Base-by-base conservation (phyloP, 495 filamentous ascomycete species). In the Cryomyces minteri region DNA sequence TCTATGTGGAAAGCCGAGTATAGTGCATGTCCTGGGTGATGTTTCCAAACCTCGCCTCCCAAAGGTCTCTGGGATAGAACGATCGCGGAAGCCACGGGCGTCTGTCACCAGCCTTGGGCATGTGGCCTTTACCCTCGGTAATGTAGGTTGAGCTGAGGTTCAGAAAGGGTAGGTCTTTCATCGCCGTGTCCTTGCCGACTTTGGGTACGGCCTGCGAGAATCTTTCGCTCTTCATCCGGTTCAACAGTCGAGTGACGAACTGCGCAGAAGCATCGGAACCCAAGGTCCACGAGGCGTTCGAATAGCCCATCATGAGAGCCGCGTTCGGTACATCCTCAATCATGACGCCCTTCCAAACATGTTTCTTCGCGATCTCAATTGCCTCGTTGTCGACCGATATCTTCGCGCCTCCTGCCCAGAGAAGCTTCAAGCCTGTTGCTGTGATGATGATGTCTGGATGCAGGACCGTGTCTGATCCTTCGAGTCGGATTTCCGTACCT, bases 381-480 rank as follows among this genome's bases (percentile, higher is more conserved):
- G 63, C 63, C 18, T 64, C 46, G n/a, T 69, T 72, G 53, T 84
- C 73, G 0, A 83, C 72, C 4, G 54, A 53, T 10, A 80, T 43
- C 0, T 51, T 43, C 4, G 74, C 60, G 5, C 66, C 65, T 25
- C 71, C 70, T 0, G 70, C 69, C 6, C 82, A 55, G 14, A 61
- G 60, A 38, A 84, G 53, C 39, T 68, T 67, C 1, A 90, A 62
- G 1, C 82, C 82, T 0, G 83, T 90, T 0, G 82, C 82, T 0
- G 80, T 82, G 48, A 87, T 60, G 54, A 88, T 80, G 52, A 82
- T 74, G 59, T 88, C 80, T 0, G 78, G 73, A 1, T 74, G 64
- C 4, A 87, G 53, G 0, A 54, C 57, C 40, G 71, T 65, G 12
- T 77, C 81, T 7, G 41, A 52, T 0, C 68, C 69, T 31, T 65